These are phyloP conservation scores for Ceratocystis papillata DNA, from an alignment of 2,329 filamentous ascomycete species.

Conservation along the genomic window DNA sequence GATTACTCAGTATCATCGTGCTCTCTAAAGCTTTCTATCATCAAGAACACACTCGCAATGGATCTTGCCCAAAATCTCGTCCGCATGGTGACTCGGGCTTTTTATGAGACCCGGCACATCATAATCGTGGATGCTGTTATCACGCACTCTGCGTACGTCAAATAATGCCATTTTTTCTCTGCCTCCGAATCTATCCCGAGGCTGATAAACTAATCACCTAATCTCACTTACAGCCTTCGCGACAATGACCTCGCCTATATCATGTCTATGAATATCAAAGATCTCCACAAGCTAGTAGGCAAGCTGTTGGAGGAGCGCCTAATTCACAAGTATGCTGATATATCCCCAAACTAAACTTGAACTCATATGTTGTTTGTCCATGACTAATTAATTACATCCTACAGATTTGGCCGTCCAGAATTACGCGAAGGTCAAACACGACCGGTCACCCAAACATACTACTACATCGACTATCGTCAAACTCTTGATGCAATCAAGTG, in stretches of 20 bases:
- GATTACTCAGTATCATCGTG: not conserved
- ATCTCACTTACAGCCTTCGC: slow-evolving; percentile 68
- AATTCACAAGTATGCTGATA: slow-evolving; percentile 42
- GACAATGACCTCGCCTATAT: slow-evolving; percentile 81
- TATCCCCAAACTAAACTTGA: slow-evolving; percentile 34
- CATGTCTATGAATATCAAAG: slow-evolving; percentile 81
- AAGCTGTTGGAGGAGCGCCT: slow-evolving; percentile 78
- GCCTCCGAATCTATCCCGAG: slow-evolving; percentile 30
- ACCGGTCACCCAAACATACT: slow-evolving; percentile 80
- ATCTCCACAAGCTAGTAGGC: slow-evolving; percentile 79
- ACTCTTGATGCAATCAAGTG: slow-evolving; percentile 96
- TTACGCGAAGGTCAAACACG: slow-evolving; percentile 70
- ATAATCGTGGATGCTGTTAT: slow-evolving; percentile 78
- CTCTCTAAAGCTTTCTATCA: not conserved
- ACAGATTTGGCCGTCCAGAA: slow-evolving; percentile 45
- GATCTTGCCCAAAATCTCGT: slow-evolving; percentile 63
- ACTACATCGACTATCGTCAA: slow-evolving; percentile 90
- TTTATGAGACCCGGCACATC: slow-evolving; percentile 76
- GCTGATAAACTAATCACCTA: slow-evolving; percentile 49
- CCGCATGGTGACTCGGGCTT: slow-evolving; percentile 73
- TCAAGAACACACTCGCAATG: slow-evolving; percentile 31
- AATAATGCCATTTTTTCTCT: not conserved
- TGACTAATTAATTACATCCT: not conserved
- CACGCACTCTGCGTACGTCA: slow-evolving; percentile 58
- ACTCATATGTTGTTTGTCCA: slow-evolving; percentile 32